Conservation (phyloP, 495 filamentous ascomycete species). For the Amorphotheca resinae region DNA sequence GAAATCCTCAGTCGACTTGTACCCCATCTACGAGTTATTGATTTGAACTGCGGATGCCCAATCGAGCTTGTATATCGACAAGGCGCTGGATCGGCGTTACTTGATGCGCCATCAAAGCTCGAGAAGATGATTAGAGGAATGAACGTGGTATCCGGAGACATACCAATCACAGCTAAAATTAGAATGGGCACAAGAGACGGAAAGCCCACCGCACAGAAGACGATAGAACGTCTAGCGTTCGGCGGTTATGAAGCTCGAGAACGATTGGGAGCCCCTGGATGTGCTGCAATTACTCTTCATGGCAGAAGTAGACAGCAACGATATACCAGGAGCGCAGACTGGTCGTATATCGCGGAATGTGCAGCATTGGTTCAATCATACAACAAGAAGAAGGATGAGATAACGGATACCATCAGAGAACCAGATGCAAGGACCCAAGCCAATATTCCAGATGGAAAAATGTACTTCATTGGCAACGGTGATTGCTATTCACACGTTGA, state of each 20-base stretch:
- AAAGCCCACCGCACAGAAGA: slow-evolving; percentile 63
- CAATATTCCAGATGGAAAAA: slow-evolving; percentile 40
- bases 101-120: slow-evolving; percentile 70
- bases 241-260: slow-evolving; percentile 56
- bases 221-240: slow-evolving; percentile 70
- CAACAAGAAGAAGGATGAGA: slow-evolving; percentile 46
- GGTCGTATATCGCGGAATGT: slow-evolving; percentile 85
- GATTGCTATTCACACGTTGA: slow-evolving; percentile 90
- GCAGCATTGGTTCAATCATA: slow-evolving; percentile 70
- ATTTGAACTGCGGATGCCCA: slow-evolving; percentile 93
- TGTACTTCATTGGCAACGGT: slow-evolving; percentile 92
- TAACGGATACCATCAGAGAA: slow-evolving; percentile 65
- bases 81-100: slow-evolving; percentile 86
- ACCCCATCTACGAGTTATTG: slow-evolving; percentile 74
- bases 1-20: slow-evolving; percentile 65
- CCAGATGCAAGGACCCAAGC: slow-evolving; percentile 49
- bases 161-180: slow-evolving; percentile 89
- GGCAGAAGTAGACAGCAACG: slow-evolving; percentile 88
- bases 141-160: slow-evolving; percentile 77
- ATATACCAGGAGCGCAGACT: slow-evolving; percentile 81
- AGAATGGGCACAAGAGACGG: slow-evolving; percentile 79
- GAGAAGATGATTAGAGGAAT: slow-evolving; percentile 90
- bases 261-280: slow-evolving; percentile 55
- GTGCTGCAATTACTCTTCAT: slow-evolving; percentile 87
- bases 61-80: slow-evolving; percentile 82